These are phyloP conservation scores for Ensete ventricosum DNA, from an alignment of 176 grass and related monocot species.

Conservation along the genomic window DNA sequence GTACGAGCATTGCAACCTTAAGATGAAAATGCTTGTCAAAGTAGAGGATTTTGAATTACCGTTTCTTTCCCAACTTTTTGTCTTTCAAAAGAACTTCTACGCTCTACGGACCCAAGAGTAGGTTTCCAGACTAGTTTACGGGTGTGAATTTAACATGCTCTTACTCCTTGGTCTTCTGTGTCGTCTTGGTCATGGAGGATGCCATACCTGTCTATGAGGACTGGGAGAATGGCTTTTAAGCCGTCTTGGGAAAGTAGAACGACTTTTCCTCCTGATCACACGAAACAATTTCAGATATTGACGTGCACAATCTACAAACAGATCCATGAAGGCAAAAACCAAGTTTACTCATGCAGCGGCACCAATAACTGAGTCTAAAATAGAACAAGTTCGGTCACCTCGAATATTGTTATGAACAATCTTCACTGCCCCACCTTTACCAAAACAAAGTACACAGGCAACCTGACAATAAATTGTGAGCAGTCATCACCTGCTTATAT, in stretches of 20 bases:
- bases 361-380: background rate
- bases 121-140: conserved; percentile 29
- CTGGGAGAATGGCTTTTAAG: conserved; percentile 41
- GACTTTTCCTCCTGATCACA: conserved; percentile 54
- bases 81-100: conserved; percentile 55
- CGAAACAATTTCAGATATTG: conserved; percentile 18
- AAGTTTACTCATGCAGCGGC: conserved; percentile 16
- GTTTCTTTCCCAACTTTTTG: conserved; percentile 70
- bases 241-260: conserved; percentile 50
- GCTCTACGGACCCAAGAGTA: conserved; percentile 26
- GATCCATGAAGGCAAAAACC: background rate
- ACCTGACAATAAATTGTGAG: no score
- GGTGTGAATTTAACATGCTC: conserved; percentile 40
- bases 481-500: no score
- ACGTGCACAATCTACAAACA: background rate
- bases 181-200: conserved; percentile 35
- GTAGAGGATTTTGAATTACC: conserved; percentile 53
- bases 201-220: conserved; percentile 41
- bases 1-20: background rate
- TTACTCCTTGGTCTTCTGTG: conserved; percentile 62
- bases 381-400: conserved; percentile 40
- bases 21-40: conserved; percentile 3
- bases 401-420: conserved; percentile 35
- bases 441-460: conserved; percentile 24
- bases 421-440: conserved; percentile 46